Percentiles rank a stretch among this genome's conserved stretches.
Evolutionary conservation across 495 filamentous ascomycete genomes (phyloP).

Genomic region (Echria macrotheca): DNA sequence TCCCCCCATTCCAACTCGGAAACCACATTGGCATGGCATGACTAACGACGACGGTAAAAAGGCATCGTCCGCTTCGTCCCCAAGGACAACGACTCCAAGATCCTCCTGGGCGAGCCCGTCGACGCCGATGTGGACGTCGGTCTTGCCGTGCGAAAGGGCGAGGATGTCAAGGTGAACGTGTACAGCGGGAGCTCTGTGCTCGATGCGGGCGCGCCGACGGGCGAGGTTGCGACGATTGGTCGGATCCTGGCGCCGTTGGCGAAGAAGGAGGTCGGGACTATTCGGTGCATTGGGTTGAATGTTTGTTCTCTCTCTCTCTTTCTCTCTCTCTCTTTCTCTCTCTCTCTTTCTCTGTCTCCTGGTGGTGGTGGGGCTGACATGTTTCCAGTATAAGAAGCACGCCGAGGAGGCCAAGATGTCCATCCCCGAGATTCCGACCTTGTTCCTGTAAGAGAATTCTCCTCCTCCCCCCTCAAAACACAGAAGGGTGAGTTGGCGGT

Average conservation of each 20-base stretch:
- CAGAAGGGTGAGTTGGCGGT: too few relatives aligned
- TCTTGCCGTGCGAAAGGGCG: slow-evolving; percentile 47
- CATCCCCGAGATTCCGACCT: slow-evolving; percentile 37
- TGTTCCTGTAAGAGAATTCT: too few relatives aligned
- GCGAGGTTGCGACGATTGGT: slow-evolving; percentile 42
- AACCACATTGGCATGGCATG: too few relatives aligned
- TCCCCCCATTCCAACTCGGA: too few relatives aligned
- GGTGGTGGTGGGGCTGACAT: background rate
- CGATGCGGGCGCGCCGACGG: slow-evolving; percentile 44
- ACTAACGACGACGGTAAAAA: slow-evolving; percentile 20
- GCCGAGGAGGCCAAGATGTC: slow-evolving; percentile 42
- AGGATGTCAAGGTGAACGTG: slow-evolving; percentile 48
- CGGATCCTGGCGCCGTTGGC: slow-evolving; percentile 53
- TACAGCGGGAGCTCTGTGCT: slow-evolving; percentile 55
- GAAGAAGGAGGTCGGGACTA: slow-evolving; percentile 39
- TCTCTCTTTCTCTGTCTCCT: background rate
- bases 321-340: background rate
- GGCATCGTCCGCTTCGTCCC: slow-evolving; percentile 58
- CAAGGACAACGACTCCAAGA: slow-evolving; percentile 43
- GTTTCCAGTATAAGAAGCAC: slow-evolving; percentile 42
- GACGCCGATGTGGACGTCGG: slow-evolving; percentile 50
- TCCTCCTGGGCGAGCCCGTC: slow-evolving; percentile 54
- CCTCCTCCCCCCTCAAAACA: slow-evolving; percentile 4
- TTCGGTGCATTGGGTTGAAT: slow-evolving; percentile 43
- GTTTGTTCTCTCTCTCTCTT: slow-evolving; percentile 23